phyloP scores from a whole-genome alignment of 2,329 filamentous ascomycete species.

The Plectosphaerella sp. region DNA sequence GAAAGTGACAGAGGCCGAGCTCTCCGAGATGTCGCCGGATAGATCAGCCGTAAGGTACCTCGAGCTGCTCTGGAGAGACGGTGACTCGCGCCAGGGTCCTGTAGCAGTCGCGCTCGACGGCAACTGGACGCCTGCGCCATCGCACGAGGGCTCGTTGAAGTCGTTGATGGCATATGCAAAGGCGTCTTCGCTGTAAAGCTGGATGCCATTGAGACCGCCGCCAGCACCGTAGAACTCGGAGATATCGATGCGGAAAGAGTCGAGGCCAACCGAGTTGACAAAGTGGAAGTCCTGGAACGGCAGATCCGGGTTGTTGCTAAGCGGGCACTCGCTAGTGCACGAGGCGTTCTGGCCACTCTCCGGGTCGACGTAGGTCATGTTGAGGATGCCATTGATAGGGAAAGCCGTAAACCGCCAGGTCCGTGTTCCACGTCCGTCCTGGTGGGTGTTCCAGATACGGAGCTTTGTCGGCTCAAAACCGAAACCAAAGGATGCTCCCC shows the following conservation, averaged over 20 bases:
- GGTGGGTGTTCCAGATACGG: conserved; percentile 81
- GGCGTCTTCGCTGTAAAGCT: conserved; percentile 82
- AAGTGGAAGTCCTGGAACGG: conserved; percentile 87
- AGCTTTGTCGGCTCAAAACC: conserved; percentile 84
- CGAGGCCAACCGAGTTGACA: conserved; percentile 84
- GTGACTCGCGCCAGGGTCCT: conserved; percentile 69
- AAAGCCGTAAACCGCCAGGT: conserved; percentile 82
- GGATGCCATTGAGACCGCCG: conserved; percentile 79
- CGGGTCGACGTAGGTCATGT: conserved; percentile 85
- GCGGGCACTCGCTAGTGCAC: conserved; percentile 81
- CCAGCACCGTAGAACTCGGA: conserved; percentile 82
- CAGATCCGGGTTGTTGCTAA: conserved; percentile 63
- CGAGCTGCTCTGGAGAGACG: conserved; percentile 65
- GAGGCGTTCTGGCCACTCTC: conserved; percentile 59
- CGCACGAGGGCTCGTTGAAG: conserved; percentile 84
- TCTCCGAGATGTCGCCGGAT: conserved; percentile 46
- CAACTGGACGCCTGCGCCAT: conserved; percentile 51
- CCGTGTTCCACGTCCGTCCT: conserved; percentile 80
- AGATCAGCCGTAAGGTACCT: conserved; percentile 72
- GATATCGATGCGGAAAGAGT: conserved; percentile 78
- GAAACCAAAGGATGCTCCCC: conserved; percentile 79
- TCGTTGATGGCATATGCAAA: conserved; percentile 78
- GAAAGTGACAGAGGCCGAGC: conserved; percentile 69
- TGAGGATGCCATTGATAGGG: conserved; percentile 90
- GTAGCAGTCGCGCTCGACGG: conserved; percentile 64